Base-by-base conservation (phyloP, 2,329 filamentous ascomycete species). In the Epichloe coenophiala region DNA sequence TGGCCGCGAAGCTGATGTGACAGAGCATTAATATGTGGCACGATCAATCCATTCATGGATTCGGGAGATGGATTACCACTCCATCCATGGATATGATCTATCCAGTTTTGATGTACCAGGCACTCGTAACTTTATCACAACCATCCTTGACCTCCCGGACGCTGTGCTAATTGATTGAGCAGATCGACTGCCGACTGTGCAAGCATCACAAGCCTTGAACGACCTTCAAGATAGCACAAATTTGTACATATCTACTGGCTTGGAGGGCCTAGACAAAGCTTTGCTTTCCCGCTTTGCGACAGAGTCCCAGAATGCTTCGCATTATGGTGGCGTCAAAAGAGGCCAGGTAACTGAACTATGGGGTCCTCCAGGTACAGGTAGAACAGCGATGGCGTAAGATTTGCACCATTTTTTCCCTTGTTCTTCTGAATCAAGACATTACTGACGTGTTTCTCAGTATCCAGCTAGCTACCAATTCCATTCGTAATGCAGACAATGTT, bases 331-430 rank as follows among this genome's bases (percentile, higher is more conserved):
- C 4, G 72, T 95, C 45, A 76, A 76, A 53, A 79, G 82, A 51
- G 88, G 89, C 13, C 86, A 88, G 63, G 75, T 95, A 41, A 86
- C 86, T 3, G 91, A 97, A 66, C 70, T 95, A 47, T 95, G 87
- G 77, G 91, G 91, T 0, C 88, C 90, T 11, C 84, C 88, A 8
- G 90, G 89, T 2, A 79, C 79, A 27, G 91, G 90, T 33, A 96
- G 95, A 72, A 95, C 88, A 4, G 75, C 84, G 12, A 71, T 96
- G 58, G 86, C 83, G 86, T 91, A 73, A 68, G 79, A 45, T 31
- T 31, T 31, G 27, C 2, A 9, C 27, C 19, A 9, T 15, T 27
- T 21, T 35, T 5, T 23, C 17, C 37, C 7, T 19, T n/a, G 2
- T 27, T 15, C 7, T 13, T n/a, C 35, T n/a, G 23, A 15, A 7